Conservation (phyloP, 108 stramenopile species). For the Cyclotella baltica region DNA sequence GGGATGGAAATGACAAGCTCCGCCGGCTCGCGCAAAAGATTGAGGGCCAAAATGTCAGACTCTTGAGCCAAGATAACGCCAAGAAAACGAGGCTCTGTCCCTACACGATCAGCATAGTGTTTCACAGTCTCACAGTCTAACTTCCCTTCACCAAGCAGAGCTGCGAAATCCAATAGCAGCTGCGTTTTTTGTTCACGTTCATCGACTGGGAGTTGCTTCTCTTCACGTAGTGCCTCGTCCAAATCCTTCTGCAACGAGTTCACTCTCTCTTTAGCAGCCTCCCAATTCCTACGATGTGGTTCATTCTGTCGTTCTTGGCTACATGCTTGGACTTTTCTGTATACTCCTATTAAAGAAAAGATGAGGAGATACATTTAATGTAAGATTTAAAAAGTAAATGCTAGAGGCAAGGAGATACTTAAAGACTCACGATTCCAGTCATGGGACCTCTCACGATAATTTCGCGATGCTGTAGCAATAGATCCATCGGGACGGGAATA, state of each 20-base stretch:
- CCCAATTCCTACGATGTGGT: no score
- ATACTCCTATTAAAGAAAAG: no score
- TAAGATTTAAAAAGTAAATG: no score
- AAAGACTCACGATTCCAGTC: no score
- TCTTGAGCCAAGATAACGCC: background rate
- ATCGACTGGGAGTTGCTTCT: background rate
- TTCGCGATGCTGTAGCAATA: no score
- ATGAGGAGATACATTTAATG: no score
- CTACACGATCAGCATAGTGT: background rate
- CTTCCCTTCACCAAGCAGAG: background rate
- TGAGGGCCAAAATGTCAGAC: conserved; percentile 26
- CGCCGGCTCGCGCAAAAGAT: conserved; percentile 27
- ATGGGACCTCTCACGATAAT: no score
- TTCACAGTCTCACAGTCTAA: background rate
- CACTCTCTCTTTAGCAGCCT: no score
- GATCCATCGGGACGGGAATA: no score
- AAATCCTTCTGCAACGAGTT: background rate
- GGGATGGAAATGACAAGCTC: conserved; percentile 28
- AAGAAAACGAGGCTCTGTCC: background rate
- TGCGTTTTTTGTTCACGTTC: background rate
- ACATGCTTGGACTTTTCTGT: no score
- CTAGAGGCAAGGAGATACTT: no score
- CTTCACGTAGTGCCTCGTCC: background rate
- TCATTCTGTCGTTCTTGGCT: no score
- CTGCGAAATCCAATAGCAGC: background rate